These are phyloP conservation scores for Leccinum pachyderme DNA, from an alignment of 1,284 basidiomycete species.

Conservation along the genomic window DNA sequence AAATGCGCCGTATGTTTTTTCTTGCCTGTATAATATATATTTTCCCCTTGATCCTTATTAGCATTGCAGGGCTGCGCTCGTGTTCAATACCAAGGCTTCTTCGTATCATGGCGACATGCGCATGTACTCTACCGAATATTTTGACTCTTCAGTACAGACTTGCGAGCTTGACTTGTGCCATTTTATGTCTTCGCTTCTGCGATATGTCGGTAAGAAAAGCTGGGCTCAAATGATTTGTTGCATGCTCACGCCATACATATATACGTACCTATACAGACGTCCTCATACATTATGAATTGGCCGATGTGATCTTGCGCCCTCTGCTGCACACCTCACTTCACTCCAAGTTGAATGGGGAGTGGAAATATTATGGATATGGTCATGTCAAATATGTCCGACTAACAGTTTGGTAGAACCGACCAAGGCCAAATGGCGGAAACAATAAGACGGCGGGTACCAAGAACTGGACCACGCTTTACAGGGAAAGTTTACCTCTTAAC, in stretches of 20 bases:
- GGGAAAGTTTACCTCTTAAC: not conserved
- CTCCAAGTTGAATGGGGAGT: slow-evolving; percentile 88
- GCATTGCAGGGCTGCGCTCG: slow-evolving; percentile 67
- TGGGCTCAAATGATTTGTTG: not conserved
- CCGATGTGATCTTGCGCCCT: too few species aligned
- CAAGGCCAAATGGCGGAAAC: too few species aligned
- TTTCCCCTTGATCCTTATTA: not conserved
- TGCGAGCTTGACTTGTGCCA: slow-evolving; percentile 74
- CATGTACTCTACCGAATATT: slow-evolving; percentile 98
- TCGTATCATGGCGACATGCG: slow-evolving; percentile 95
- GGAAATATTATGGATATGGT: slow-evolving; percentile 74
- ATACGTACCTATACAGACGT: slow-evolving; percentile 47
- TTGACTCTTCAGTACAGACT: slow-evolving; percentile 98
- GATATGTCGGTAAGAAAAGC: slow-evolving; percentile 75
- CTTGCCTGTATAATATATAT: not conserved
- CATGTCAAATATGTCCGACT: slow-evolving; percentile 32
- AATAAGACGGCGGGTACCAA: too few species aligned
- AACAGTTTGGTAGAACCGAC: too few species aligned
- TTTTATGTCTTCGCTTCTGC: too few species aligned
- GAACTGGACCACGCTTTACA: too few species aligned
- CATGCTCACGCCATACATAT: not conserved
- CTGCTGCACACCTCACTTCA: slow-evolving; percentile 87
- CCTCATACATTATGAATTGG: too few species aligned
- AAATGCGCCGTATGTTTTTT: slow-evolving; percentile 64
- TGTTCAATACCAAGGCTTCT: slow-evolving; percentile 91